phyloP scores from a whole-genome alignment of 306 rosid genomes.

The Corylus americana region DNA sequence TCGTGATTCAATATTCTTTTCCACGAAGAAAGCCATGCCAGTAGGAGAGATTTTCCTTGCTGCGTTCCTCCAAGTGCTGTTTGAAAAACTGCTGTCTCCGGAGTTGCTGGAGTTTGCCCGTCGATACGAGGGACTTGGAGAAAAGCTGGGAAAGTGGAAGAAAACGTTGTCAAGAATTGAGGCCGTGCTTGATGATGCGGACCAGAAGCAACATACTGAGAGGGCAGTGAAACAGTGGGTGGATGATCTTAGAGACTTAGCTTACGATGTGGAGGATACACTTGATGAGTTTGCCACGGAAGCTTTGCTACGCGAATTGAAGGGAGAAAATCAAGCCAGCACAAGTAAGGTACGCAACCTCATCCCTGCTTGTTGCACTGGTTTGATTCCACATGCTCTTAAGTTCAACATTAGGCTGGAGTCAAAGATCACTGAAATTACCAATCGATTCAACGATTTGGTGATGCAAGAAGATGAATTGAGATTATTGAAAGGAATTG shows the following conservation, averaged over 20 bases:
- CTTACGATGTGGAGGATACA: slow-evolving; percentile 21
- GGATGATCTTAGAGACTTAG: slow-evolving; percentile 14
- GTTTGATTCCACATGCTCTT: not conserved
- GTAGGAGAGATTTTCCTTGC: too few species aligned
- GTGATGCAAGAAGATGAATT: not conserved
- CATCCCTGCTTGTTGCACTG: not conserved
- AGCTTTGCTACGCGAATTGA: not conserved
- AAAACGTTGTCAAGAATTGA: not conserved
- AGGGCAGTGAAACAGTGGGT: slow-evolving; percentile 11
- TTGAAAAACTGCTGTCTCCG: not conserved
- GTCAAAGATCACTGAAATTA: not conserved
- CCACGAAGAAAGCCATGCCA: not conserved
- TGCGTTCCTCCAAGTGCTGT: not conserved
- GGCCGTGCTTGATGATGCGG: not conserved
- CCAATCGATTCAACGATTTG: not conserved
- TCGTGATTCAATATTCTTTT: not conserved
- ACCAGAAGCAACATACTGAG: not conserved
- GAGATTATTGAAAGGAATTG: too few species aligned
- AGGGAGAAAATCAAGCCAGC: not conserved
- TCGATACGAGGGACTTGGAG: not conserved
- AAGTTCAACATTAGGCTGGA: not conserved
- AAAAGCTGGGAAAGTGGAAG: not conserved
- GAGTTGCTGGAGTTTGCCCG: not conserved
- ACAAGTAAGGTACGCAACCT: not conserved
- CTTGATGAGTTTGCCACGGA: slow-evolving; percentile 20